Base-by-base conservation (phyloP, 345 rosid species). In the Lagerstroemia speciosa region DNA sequence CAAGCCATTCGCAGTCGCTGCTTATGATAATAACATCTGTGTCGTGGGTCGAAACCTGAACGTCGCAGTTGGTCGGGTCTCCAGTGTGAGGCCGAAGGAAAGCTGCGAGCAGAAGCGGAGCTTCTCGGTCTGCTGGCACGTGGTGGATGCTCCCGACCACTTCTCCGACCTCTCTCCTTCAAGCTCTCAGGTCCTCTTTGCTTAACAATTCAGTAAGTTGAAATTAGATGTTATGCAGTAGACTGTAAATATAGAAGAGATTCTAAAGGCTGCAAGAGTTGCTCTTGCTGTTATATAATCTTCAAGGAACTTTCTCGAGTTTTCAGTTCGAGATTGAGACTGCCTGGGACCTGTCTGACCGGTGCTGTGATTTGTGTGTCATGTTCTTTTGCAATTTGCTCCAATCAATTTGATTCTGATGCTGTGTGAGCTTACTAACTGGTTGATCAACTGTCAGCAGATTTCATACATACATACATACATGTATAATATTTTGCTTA, bases 1-100 rank as follows among this genome's bases (percentile, higher is more conserved):
- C 80, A 88, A 86, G 71, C 98, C 98, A n/a, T 92, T 92, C 64
- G 87, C 89, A 24, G 96, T 88, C n/a, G 86, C 79, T 71, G 82
- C 88, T 31, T 76, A 82, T 9, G 81, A 76, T 34, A 76, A 74
- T 80, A 89, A 73, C 75, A 86, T 92, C 41, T 89, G 83, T 58
- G 92, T 89, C n/a, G 94, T 88, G 33, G 96, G 96, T 29, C 81
- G 86, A 64, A 81, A 89, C 74, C 90, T 89, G 69, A 80, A 71
- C 57, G 82, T 92, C 4, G 96, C 92, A 6, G 85, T 89, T 43
- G 98, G 98, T 46, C 79, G 68, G 45, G 81, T 87, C 68, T 63
- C 81, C 24, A 79, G 80, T 79, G 32, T 30, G 63, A 58, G 75
- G 71, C 75, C 57, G 50, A 72, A 69, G 19, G 63, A 34, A 29